Conservation (phyloP, 2,329 filamentous ascomycete genomes). For the Alternaria infectoria region DNA sequence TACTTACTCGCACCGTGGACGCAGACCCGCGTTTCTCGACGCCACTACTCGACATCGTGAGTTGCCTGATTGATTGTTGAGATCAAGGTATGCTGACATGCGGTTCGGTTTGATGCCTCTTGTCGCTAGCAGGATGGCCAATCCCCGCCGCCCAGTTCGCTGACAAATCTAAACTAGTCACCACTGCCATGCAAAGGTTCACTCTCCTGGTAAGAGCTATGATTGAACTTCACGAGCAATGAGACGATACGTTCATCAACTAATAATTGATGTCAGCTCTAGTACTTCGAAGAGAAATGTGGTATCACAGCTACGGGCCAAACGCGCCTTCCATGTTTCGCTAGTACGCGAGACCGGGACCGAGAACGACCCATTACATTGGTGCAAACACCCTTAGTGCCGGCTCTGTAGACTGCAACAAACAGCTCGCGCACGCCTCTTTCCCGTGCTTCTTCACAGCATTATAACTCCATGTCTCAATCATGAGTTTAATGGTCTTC, state of each 20-base stretch:
- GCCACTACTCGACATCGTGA: slow-evolving; percentile 21
- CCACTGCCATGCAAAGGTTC: slow-evolving; percentile 21
- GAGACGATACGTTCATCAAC: rapidly evolving
- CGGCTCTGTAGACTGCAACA: too few relatives aligned
- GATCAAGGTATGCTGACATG: slow-evolving; percentile 8
- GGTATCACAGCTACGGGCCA: neutral
- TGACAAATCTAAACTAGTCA: slow-evolving; percentile 10
- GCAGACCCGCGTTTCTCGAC: slow-evolving; percentile 33
- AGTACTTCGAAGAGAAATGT: neutral
- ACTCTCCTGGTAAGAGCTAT: too few relatives aligned
- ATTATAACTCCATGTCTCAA: neutral
- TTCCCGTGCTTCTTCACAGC: neutral
- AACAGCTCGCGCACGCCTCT: neutral
- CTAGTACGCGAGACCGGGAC: neutral
- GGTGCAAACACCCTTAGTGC: neutral
- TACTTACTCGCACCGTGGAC: slow-evolving; percentile 29
- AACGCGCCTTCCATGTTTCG: neutral
- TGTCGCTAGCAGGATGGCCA: neutral
- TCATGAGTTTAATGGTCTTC: neutral
- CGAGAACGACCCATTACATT: neutral
- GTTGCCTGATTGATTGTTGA: neutral
- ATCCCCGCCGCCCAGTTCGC: neutral
- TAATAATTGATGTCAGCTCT: neutral
- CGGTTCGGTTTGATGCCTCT: slow-evolving; percentile 12
- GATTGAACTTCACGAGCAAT: neutral